Evolutionary conservation across 2,329 filamentous ascomycete species (phyloP).

Genomic region (Ophiocordyceps camponoti-leonardi): DNA sequence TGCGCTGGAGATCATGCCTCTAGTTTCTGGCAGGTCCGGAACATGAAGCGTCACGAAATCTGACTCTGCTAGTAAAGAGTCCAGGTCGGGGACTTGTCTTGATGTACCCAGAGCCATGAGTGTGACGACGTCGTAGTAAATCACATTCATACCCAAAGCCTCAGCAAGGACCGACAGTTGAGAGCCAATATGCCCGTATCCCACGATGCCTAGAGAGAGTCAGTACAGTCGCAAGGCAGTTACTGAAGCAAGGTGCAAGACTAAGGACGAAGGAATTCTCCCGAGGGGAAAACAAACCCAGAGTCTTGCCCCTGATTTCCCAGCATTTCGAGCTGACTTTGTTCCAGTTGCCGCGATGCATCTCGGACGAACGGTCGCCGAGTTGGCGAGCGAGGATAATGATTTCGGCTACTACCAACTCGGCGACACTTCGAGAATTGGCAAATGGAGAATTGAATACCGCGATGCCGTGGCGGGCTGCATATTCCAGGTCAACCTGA

Average conservation of each 20-base stretch:
- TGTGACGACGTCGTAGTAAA: slow-evolving; percentile 91
- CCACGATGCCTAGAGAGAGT: slow-evolving; percentile 54
- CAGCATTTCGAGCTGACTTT: slow-evolving; percentile 95
- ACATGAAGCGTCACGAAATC: slow-evolving; percentile 95
- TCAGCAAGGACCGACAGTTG: slow-evolving; percentile 92
- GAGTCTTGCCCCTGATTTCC: slow-evolving; percentile 94
- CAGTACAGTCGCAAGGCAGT: not conserved
- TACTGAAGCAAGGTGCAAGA: too few relatives aligned
- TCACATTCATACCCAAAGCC: slow-evolving; percentile 94
- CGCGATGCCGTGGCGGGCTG: slow-evolving; percentile 71
- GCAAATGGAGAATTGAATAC: slow-evolving; percentile 99
- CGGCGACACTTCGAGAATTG: slow-evolving; percentile 92
- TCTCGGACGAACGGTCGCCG: slow-evolving; percentile 79
- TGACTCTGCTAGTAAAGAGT: slow-evolving; percentile 57
- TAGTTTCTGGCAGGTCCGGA: slow-evolving; percentile 82
- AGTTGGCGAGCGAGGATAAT: slow-evolving; percentile 84
- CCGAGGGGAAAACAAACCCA: slow-evolving; percentile 38
- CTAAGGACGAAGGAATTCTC: too few relatives aligned
- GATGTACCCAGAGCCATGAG: slow-evolving; percentile 88
- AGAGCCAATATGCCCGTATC: slow-evolving; percentile 93
- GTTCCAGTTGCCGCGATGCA: slow-evolving; percentile 93
- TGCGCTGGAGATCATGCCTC: slow-evolving; percentile 68
- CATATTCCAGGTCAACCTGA: slow-evolving; percentile 75
- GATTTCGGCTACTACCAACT: slow-evolving; percentile 88
- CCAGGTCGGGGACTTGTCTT: slow-evolving; percentile 61